A percentile compares a stretch with the other conserved stretches of the same genome.
Evolutionary conservation across 768 basidiomycete genomes (phyloP).

Genomic region (Dioszegia aurantiaca): DNA sequence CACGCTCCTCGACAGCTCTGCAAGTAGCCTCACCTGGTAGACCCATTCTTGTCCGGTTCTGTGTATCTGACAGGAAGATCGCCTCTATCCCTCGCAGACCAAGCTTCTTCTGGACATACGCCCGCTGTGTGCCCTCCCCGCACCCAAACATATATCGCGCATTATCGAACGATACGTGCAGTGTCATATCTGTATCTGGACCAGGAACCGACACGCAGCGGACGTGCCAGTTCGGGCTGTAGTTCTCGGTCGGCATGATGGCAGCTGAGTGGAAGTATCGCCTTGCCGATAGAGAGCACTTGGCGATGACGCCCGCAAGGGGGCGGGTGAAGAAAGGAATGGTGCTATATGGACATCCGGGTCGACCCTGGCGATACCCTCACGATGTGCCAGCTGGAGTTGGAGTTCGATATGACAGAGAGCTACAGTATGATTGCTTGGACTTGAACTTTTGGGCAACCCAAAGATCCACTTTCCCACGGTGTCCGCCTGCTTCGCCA

Average conservation of each 20-base stretch:
- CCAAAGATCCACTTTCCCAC: constrained; percentile 1
- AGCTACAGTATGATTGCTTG: too few relatives aligned
- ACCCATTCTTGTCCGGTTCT: constrained; percentile 64
- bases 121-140: constrained; percentile 74
- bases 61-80: constrained; percentile 69
- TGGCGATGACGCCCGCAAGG: background rate
- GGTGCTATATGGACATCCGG: constrained; percentile 9
- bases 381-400: background rate
- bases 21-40: constrained; percentile 62
- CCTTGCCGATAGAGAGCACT: background rate
- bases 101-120: constrained; percentile 66
- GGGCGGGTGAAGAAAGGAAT: constrained; percentile 5
- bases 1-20: background rate
- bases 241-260: constrained; percentile 14
- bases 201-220: constrained; percentile 48
- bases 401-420: too few relatives aligned
- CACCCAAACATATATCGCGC: constrained; percentile 85
- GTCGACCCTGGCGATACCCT: background rate
- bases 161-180: constrained; percentile 71
- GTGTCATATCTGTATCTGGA: constrained; percentile 72
- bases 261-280: background rate
- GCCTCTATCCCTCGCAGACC: constrained; percentile 67
- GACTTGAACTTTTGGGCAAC: constrained; percentile 4
- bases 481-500: constrained; percentile 2
- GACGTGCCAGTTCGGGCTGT: constrained; percentile 40